A percentile compares a stretch with the other conserved stretches of the same genome.
phyloP scores from a whole-genome alignment of 1,284 basidiomycete genomes.

The Moesziomyces globuligerus region DNA sequence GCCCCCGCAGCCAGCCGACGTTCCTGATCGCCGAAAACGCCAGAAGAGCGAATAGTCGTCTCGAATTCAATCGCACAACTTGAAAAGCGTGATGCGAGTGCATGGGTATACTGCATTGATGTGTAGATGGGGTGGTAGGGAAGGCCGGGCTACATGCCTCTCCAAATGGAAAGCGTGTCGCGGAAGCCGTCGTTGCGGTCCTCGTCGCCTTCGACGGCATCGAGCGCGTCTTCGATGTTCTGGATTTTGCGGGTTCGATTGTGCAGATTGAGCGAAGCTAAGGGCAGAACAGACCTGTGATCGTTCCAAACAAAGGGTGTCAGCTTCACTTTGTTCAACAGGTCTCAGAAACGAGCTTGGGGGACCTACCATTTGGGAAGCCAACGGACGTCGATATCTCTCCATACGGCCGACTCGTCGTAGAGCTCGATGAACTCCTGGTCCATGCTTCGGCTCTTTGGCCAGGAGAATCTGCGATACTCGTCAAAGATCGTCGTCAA shows the following conservation, averaged over 20 bases:
- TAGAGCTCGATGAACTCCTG: slow-evolving; percentile 73
- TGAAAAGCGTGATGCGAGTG: slow-evolving; percentile 1
- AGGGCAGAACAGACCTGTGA: slow-evolving; percentile 21
- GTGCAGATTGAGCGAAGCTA: slow-evolving; percentile 22
- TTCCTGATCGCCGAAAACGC: slow-evolving; percentile 29
- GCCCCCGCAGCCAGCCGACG: neutral
- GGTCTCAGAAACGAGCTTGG: neutral
- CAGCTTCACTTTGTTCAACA: neutral
- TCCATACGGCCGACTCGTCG: slow-evolving; percentile 39
- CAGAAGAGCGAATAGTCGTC: slow-evolving; percentile 48
- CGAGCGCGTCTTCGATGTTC: slow-evolving; percentile 16
- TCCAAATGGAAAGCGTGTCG: slow-evolving; percentile 30
- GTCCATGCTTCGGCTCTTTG: slow-evolving; percentile 72
- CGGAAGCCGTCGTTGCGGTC: neutral
- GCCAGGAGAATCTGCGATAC: slow-evolving; percentile 71
- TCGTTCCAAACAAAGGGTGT: too few species aligned
- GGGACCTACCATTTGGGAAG: slow-evolving; percentile 33
- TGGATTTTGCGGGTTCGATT: slow-evolving; percentile 12
- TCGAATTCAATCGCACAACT: neutral
- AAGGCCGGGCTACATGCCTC: slow-evolving; percentile 29
- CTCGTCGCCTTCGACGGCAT: neutral
- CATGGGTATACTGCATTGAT: slow-evolving; percentile 16
- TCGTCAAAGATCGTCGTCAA: slow-evolving; percentile 72
- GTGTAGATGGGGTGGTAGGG: neutral
- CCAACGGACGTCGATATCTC: slow-evolving; percentile 31